Evolutionary conservation across 768 basidiomycete species (phyloP).

Genomic region (Trametopsis cervina): DNA sequence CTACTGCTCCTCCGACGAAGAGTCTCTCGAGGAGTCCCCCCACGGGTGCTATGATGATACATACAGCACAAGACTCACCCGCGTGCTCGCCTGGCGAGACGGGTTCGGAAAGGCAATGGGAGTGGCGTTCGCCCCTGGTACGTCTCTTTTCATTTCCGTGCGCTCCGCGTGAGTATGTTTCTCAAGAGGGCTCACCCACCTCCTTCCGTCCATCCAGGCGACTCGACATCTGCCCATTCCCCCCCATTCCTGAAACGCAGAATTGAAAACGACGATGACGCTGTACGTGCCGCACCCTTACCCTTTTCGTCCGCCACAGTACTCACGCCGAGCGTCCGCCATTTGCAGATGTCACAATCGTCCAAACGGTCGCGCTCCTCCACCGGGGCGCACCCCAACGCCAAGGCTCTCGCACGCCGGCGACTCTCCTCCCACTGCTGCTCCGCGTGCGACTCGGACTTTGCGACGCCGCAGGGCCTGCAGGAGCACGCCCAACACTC

Average conservation of each 20-base stretch:
- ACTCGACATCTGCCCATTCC: slow-evolving; percentile 5
- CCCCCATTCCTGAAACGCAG: slow-evolving; percentile 44
- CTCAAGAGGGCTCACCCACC: neutral
- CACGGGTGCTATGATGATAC: slow-evolving; percentile 38
- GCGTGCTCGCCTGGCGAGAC: slow-evolving; percentile 69
- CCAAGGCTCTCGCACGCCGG: slow-evolving; percentile 24
- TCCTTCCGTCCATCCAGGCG: neutral
- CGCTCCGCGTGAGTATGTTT: slow-evolving; percentile 3
- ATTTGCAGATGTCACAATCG: slow-evolving; percentile 17
- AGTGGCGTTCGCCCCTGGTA: slow-evolving; percentile 32
- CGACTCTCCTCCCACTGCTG: slow-evolving; percentile 51
- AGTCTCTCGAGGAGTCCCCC: slow-evolving; percentile 14
- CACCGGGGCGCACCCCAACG: too few relatives aligned
- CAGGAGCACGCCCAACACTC: slow-evolving; percentile 52
- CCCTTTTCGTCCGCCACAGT: too few relatives aligned
- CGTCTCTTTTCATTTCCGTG: slow-evolving; percentile 15
- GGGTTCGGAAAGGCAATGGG: slow-evolving; percentile 40
- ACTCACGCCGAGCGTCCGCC: too few relatives aligned
- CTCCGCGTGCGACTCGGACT: slow-evolving; percentile 68
- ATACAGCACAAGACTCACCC: slow-evolving; percentile 48
- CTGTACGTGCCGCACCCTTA: slow-evolving; percentile 24
- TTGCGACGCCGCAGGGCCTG: slow-evolving; percentile 51
- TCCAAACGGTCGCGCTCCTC: too few relatives aligned
- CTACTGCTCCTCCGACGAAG: slow-evolving; percentile 64
- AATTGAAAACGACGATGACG: slow-evolving; percentile 36